Base-by-base conservation (phyloP, 2,329 filamentous ascomycete genomes). In the Rosellinia necatrix region DNA sequence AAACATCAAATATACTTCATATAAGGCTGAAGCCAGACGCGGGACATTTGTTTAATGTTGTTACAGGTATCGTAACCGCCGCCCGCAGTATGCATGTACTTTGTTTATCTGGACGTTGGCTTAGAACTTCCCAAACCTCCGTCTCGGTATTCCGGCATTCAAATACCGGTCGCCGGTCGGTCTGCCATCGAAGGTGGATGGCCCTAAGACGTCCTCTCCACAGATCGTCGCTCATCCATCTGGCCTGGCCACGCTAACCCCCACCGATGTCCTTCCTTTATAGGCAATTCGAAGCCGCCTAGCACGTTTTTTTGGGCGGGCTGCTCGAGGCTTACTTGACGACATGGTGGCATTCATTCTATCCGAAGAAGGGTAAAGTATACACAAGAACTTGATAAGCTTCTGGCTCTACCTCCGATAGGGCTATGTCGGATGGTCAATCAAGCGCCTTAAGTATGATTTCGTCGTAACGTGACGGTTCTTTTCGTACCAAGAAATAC, bases 231-330 rank as follows among this genome's bases (percentile, higher is more conserved):
- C 29, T 42, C 21, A 38, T 22, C 29, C 32, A 22, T 24, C 25
- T 21, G 34, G 3, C 24, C 30, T 34, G 5, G 30, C 19, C 4
- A n/a, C 40, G 24, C 37, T 19, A 48, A 43, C 10, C 13, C 6
- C 24, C 9, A 42, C n/a, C n/a, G 12, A 35, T 30, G 30, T 49
- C 49, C 54, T 53, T 57, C 49, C 49, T 42, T 19, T 34, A 46
- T 56, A 35, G 53, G 53, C 35, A 48, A 30, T 21, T 9, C 6
- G 3, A 21, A 25, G 17, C 21, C 38, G 50, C 32, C 32, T 53
- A n/a, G 29, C 27, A 42, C n/a, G n/a, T n/a, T n/a, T 40, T 24
- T 42, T 19, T 5, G 6, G 19, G 34, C 17, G n/a, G 34, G 7
- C n/a, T 19, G 34, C 21, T 8, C 32, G 12, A 35, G 15, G 32